Percentiles rank a stretch among this genome's conserved stretches.
phyloP scores from a whole-genome alignment of 1,284 basidiomycete genomes.

The Mycosarcoma mackinlayi region DNA sequence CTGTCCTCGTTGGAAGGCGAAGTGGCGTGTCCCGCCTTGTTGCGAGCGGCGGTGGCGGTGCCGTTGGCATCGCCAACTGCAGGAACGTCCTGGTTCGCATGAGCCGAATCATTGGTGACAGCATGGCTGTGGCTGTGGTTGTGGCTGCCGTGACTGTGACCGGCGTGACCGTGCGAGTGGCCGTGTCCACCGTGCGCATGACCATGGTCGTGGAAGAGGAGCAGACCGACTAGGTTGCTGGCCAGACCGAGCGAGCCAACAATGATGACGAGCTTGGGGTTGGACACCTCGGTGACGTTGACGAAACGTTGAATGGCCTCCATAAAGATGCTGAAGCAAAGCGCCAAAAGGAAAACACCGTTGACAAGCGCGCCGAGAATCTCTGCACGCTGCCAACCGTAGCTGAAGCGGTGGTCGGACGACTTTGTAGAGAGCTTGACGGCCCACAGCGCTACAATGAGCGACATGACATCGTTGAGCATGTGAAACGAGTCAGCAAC shows the following conservation, averaged over 20 bases:
- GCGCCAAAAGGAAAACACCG: conserved; percentile 92
- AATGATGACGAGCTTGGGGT: conserved; percentile 84
- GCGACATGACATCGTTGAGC: conserved; percentile 83
- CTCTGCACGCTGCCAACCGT: conserved; percentile 99
- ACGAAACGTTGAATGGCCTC: conserved; percentile 93
- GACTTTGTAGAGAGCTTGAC: conserved; percentile 76
- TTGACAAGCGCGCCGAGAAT: conserved; percentile 86
- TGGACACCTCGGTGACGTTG: conserved; percentile 80
- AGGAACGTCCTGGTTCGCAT: too few species aligned
- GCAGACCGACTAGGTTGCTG: conserved; percentile 91
- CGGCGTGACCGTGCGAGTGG: conserved; percentile 73
- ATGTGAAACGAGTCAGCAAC: conserved; percentile 98
- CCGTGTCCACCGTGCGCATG: conserved; percentile 71
- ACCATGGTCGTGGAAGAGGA: conserved; percentile 83
- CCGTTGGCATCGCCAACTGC: conserved; percentile 16
- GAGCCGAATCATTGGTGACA: conserved; percentile 11
- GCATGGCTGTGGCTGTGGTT: conserved; percentile 42
- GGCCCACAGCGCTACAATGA: conserved; percentile 94
- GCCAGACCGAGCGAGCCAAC: conserved; percentile 89
- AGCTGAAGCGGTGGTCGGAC: conserved; percentile 77
- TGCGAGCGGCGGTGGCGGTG: conserved; percentile 16
- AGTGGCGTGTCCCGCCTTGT: conserved; percentile 11
- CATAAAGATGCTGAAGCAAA: conserved; percentile 94
- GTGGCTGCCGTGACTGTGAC: conserved; percentile 48
- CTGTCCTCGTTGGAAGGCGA: conserved; percentile 12